Evolutionary conservation across 2,329 filamentous ascomycete species (phyloP), one percentile per base, ranked within the genome.

Genomic region (Pestalotiopsis sp.): DNA sequence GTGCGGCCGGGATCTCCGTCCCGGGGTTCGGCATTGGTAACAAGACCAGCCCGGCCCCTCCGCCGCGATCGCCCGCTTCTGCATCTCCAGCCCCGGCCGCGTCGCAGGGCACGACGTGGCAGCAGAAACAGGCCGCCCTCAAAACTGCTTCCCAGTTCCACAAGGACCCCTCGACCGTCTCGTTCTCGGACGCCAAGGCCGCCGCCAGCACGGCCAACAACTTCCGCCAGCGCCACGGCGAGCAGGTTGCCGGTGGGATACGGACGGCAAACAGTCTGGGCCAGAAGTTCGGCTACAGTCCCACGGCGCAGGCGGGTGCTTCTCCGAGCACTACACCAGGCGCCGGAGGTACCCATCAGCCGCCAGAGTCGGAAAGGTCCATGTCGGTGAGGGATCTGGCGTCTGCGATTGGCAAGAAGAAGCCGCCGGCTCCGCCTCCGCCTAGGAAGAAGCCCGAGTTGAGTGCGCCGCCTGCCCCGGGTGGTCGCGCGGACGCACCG

Each of bases 1-100:
- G 90, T 12, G 87, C 89, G 49, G 91, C 93, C 1, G 94, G 94
- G 1, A 85, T 97, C 5, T 92, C 91, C 0, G 93, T 97, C 0
- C 91, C 94, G 0, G 92, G 87, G 0, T 83, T 97, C 4, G 92
- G 92, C 4, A 97, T 97, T 70, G 70, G 69, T 12, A 58, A 89
- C 3, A 78, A 64, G 38, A 69, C 77, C 20, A 38, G 73, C 68
- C 66, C 73, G 41, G 66, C 68, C 74, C 76, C 72, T 71, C 70
- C 75, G 73, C 76, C 71, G 68, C 76, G 20, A 4, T 68, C 41
- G 70, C 13, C 69, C 61, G 27, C 45, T 66, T n/a, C 58, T 69
- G 70, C 78, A 3, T 71, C 76, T 7, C 74, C 79, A 4, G 71
- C 76, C 0, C 67, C 74, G 4, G 72, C 80, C 31, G 81, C 79